Conservation (phyloP, 2,329 filamentous ascomycete genomes). For the Paecilomyces sp. region DNA sequence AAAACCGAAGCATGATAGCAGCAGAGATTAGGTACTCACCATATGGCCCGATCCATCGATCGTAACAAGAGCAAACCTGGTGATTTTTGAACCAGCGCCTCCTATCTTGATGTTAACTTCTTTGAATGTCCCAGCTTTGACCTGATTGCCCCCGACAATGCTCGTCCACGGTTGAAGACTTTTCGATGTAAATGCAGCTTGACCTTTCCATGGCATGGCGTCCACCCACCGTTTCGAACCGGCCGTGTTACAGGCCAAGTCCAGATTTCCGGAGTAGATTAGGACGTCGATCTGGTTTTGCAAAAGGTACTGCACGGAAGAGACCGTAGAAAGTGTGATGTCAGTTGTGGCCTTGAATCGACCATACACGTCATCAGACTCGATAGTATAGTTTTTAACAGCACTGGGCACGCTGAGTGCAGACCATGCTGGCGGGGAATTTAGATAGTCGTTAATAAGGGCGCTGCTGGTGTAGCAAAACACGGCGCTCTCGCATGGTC, state of each 20-base stretch:
- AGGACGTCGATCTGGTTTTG: slow-evolving; percentile 30
- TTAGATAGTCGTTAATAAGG: slow-evolving; percentile 25
- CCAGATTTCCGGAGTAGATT: slow-evolving; percentile 34
- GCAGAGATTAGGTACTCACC: slow-evolving; percentile 15
- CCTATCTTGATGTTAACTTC: slow-evolving; percentile 7
- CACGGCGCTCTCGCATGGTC: slow-evolving; percentile 1
- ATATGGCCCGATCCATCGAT: slow-evolving; percentile 37
- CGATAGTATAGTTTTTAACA: slow-evolving; percentile 23
- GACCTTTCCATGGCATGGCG: slow-evolving; percentile 12
- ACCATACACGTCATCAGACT: not conserved
- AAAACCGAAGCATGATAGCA: not conserved
- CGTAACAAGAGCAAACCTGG: slow-evolving; percentile 12
- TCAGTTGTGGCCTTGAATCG: not conserved
- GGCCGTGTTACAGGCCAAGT: slow-evolving; percentile 36
- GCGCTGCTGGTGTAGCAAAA: slow-evolving; percentile 13
- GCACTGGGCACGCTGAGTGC: slow-evolving; percentile 25
- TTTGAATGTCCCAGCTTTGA: slow-evolving; percentile 8
- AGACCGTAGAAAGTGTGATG: not conserved
- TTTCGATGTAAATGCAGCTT: slow-evolving; percentile 11
- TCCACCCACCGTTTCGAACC: slow-evolving; percentile 21
- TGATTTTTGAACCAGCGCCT: slow-evolving; percentile 2
- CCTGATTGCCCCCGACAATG: slow-evolving; percentile 4
- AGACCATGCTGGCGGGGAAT: slow-evolving; percentile 22
- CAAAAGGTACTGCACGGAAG: slow-evolving; percentile 23
- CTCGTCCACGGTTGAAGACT: slow-evolving; percentile 9